These are phyloP conservation scores for Clarireedia homoeocarpa DNA, from an alignment of 2,329 filamentous ascomycete genomes.

Conservation along the genomic window DNA sequence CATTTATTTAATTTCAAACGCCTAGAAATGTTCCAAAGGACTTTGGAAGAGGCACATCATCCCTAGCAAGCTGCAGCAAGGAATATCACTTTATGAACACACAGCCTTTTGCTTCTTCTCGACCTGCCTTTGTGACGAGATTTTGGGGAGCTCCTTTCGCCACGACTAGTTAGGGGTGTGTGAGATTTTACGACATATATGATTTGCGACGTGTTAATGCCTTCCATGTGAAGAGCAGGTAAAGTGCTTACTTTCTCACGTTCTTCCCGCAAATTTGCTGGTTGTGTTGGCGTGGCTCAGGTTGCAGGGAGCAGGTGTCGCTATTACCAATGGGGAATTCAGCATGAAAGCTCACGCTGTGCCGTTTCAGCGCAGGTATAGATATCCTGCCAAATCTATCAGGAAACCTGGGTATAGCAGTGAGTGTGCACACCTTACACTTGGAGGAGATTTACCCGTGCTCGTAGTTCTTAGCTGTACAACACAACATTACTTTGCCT, in stretches of 20 bases:
- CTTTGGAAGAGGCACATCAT: neutral
- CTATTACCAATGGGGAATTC: constrained; percentile 3
- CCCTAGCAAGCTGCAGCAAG: neutral
- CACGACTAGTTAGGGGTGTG: neutral
- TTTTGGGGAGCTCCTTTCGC: too few relatives aligned
- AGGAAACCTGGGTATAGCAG: neutral
- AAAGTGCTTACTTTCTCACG: neutral
- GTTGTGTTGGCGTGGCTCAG: constrained; percentile 2
- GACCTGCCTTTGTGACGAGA: too few relatives aligned
- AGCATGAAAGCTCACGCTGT: constrained; percentile 8
- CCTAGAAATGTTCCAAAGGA: neutral
- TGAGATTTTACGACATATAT: constrained; percentile 3
- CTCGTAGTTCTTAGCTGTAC: neutral
- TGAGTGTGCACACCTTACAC: neutral
- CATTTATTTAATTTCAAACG: constrained; percentile 1
- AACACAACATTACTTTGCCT: neutral
- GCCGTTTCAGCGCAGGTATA: constrained; percentile 4
- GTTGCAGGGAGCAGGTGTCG: constrained; percentile 6
- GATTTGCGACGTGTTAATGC: neutral
- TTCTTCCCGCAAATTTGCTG: constrained; percentile 2
- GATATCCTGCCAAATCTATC: neutral
- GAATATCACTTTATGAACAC: too few relatives aligned
- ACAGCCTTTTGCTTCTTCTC: too few relatives aligned
- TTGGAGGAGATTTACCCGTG: neutral
- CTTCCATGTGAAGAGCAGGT: neutral